Evolutionary conservation across 2,329 filamentous ascomycete genomes (phyloP), one percentile per base, ranked within the genome.

Genomic region (Curvularia sp.): DNA sequence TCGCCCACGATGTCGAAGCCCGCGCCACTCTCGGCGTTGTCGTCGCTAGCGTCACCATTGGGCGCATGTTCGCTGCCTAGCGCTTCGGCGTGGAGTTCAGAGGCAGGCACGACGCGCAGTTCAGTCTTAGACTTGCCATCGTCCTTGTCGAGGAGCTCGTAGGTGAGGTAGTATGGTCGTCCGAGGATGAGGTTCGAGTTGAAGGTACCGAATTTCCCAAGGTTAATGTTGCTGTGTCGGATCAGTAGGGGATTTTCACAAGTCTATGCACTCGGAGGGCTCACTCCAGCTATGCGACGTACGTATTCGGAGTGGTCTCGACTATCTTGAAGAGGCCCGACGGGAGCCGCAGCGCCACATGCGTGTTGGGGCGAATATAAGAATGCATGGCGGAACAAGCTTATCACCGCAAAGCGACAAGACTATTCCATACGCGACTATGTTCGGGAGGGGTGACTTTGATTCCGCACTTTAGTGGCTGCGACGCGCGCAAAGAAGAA

Each of bases 181-280:
- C 92, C 90, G 62, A 99, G 86, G 45, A 99, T 87, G 30, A 95
- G 85, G 74, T 98, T 97, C 51, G 91, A 88, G 15, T 92, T 89
- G 74, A 99, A 97, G 1, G 87, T 87, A 64, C 95, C 95, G 75
- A 95, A 96, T 85, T 97, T 98, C 55, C 93, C 93, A 32, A 98
- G 83, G 1, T 91, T 92, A 64, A 98, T 90, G 43, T 87, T 91
- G 39, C 93, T 97, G 66, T 68, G 12, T 21, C 1, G n/a, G 6
- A 2, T 25, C 15, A 27, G 55, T 66, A 47, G 65, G 59, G 25
- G 41, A n/a, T n/a, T 55, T 3, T 15, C 23, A 18, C 28, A 13
- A 3, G 5, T 19, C 41, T 60, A 10, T 18, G 21, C 28, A 57
- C 41, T 50, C 57, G 59, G 59, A 61, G 63, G 55, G 71, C 72